These are phyloP conservation scores for Phragmites australis DNA, from an alignment of 176 grass and related monocot genomes.

Conservation along the genomic window DNA sequence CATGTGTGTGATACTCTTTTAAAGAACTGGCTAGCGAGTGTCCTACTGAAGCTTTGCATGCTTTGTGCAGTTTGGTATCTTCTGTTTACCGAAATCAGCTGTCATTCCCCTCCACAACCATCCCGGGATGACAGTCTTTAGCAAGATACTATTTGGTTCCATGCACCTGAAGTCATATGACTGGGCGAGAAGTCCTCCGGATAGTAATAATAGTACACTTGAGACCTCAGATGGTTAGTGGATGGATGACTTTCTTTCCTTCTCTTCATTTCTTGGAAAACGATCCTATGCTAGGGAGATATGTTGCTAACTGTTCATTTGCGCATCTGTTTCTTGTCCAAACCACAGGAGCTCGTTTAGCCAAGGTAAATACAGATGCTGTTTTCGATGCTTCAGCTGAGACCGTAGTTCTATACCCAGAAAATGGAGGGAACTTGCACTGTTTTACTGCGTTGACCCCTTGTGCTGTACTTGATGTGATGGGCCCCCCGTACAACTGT, in stretches of 20 bases:
- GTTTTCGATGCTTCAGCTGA: slow-evolving; percentile 46
- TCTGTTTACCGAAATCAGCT: slow-evolving; percentile 68
- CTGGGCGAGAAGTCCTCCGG: slow-evolving; percentile 44
- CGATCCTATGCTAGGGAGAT: background rate
- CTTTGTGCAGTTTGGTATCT: slow-evolving; percentile 76
- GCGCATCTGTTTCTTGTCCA: background rate
- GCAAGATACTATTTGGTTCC: slow-evolving; percentile 91
- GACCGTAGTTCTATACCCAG: slow-evolving; percentile 75
- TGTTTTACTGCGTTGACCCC: slow-evolving; percentile 79
- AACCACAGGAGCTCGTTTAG: slow-evolving; percentile 54
- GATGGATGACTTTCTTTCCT: background rate
- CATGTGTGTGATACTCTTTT: background rate
- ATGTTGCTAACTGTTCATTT: background rate
- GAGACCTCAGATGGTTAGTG: slow-evolving; percentile 37
- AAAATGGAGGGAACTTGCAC: slow-evolving; percentile 81
- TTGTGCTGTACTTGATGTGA: slow-evolving; percentile 84
- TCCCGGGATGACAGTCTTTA: slow-evolving; percentile 95
- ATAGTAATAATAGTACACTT: background rate
- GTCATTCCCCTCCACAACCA: slow-evolving; percentile 92
- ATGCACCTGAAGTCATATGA: slow-evolving; percentile 93
- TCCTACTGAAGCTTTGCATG: slow-evolving; percentile 1
- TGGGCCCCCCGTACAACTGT: slow-evolving; percentile 64
- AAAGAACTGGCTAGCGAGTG: background rate
- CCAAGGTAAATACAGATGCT: slow-evolving; percentile 68
- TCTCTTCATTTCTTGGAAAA: background rate